A percentile compares a stretch with the other conserved stretches of the same genome.
Evolutionary conservation across 192 early-diverging fungal species (phyloP).

Genomic region (Haplosporangium gracile): DNA sequence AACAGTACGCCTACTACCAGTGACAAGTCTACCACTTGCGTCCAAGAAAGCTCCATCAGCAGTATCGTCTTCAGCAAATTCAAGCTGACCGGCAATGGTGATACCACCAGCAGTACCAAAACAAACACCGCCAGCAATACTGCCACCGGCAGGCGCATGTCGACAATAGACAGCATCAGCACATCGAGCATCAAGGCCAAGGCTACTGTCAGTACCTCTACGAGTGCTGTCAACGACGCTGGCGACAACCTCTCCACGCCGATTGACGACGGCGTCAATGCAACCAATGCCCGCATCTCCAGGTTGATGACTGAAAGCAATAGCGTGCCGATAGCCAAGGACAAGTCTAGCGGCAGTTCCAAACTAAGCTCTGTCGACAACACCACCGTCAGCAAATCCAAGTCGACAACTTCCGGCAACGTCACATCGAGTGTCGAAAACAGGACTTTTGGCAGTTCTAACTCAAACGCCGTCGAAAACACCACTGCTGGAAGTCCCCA

Average conservation of each 20-base stretch:
- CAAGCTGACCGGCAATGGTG: not conserved
- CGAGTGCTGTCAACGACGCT: not conserved
- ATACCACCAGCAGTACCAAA: not conserved
- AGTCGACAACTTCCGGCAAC: too few relatives aligned
- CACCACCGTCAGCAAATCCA: too few relatives aligned
- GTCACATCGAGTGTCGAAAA: too few relatives aligned
- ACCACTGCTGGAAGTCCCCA: too few relatives aligned
- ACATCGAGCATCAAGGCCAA: not conserved
- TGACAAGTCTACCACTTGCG: not conserved
- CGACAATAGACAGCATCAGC: not conserved
- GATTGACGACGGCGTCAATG: too few relatives aligned
- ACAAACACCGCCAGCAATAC: not conserved
- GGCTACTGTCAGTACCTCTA: not conserved
- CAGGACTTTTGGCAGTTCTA: too few relatives aligned
- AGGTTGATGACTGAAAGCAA: too few relatives aligned
- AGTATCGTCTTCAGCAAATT: not conserved
- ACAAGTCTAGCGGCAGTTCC: too few relatives aligned
- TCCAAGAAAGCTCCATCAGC: not conserved
- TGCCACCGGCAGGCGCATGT: not conserved
- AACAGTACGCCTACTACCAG: not conserved
- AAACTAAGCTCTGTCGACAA: too few relatives aligned
- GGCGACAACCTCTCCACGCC: not conserved
- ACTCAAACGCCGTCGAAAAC: too few relatives aligned
- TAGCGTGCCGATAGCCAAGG: too few relatives aligned
- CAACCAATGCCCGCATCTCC: too few relatives aligned